phyloP scores from a whole-genome alignment of 2,329 filamentous ascomycete genomes.

The Ophiostoma sp. region DNA sequence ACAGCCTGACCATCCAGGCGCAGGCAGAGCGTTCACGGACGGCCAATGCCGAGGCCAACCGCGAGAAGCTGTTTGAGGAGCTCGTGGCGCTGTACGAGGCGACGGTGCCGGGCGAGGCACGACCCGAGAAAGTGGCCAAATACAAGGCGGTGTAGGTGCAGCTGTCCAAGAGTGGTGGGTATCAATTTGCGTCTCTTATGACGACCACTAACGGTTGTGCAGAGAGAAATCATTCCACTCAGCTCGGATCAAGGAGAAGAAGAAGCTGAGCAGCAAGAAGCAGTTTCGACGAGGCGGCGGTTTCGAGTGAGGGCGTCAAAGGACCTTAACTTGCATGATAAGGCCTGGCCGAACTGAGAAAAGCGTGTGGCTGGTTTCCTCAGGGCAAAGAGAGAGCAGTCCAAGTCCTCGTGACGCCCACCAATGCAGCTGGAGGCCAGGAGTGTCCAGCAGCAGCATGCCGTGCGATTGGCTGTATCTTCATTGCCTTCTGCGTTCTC shows the following conservation, averaged over 20 bases:
- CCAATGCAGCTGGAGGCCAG: neutral
- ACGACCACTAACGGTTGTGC: too few species aligned
- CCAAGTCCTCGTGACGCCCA: neutral
- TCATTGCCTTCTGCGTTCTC: neutral
- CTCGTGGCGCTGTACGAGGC: conserved; percentile 49
- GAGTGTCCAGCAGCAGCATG: neutral
- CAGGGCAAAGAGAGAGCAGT: neutral
- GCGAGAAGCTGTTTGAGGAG: conserved; percentile 49
- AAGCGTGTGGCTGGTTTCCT: neutral
- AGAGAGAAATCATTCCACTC: conserved; percentile 52
- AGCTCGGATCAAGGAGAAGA: conserved; percentile 50
- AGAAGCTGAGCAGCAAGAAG: conserved; percentile 53
- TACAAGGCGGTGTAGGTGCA: conserved; percentile 48
- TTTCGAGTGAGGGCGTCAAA: conserved; percentile 13
- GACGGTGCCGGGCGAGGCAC: conserved; percentile 50
- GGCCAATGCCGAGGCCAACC: conserved; percentile 56
- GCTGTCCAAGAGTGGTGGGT: neutral
- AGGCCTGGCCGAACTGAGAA: neutral
- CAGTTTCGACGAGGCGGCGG: conserved; percentile 42
- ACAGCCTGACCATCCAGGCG: conserved; percentile 56
- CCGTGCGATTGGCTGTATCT: neutral
- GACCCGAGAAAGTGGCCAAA: conserved; percentile 49
- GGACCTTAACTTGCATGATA: neutral
- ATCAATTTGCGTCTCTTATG: too few species aligned
- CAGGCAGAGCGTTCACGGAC: conserved; percentile 55